Base-by-base conservation (phyloP, 345 rosid species). In the Lumnitzera racemosa region DNA sequence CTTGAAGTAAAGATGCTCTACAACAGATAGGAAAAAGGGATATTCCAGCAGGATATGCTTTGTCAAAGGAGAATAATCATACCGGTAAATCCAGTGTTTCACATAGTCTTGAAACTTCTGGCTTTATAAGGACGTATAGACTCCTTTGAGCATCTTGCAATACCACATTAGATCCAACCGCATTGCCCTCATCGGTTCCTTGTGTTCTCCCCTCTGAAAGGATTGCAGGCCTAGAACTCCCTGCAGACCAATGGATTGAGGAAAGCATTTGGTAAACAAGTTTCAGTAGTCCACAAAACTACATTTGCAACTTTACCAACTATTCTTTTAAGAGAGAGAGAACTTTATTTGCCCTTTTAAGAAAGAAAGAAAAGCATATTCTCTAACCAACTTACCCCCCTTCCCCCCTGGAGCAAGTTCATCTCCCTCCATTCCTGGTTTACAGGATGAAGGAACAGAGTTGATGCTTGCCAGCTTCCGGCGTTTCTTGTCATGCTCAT, bases 111-210 rank as follows among this genome's bases (percentile, higher is more conserved):
- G 79, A 75, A 43, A 86, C 75, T 61, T 77, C 78, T 49, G 76
- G 86, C 84, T 80, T 83, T 74, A 88, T 75, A 64, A 61, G 63
- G 66, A 70, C 72, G 73, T 80, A 81, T 48, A 94, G 89, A 76
- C 67, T 72, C 70, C 73, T 79, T 75, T 84, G 95, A 24, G 76
- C 82, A 61, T 80, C 81, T 41, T n/a, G 64, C 64, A 73, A 55
- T 59, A 69, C 49, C 54, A 61, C 74, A 55, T 66, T 74, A 64
- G 51, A 67, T 64, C 76, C 77, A 69, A 24, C 70, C 58, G 58
- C 48, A 60, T 72, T 58, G 65, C 57, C 67, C 53, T 67, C 75
- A 55, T 77, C 74, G 58, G 57, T 57, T 74, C 69, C 65, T 48
- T 41, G 49, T 67, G 60, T 61, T 63, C 56, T 59, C 63, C 73